Evolutionary conservation across 495 filamentous ascomycete species (phyloP).

Genomic region (Penicillium canescens): DNA sequence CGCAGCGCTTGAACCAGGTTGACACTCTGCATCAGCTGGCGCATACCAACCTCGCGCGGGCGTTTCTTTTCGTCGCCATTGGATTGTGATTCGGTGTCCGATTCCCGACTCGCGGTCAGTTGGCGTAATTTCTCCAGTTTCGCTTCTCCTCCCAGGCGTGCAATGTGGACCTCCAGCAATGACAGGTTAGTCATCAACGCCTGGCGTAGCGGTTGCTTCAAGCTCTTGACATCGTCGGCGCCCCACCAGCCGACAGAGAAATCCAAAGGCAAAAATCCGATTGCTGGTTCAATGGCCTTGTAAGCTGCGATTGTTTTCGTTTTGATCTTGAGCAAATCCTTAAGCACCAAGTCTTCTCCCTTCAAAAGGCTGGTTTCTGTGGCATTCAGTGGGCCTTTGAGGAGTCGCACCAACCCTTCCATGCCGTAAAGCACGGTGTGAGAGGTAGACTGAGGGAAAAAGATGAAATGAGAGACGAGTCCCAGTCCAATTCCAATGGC

Average conservation of each 20-base stretch:
- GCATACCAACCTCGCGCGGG: conserved; percentile 24
- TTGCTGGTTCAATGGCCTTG: conserved; percentile 22
- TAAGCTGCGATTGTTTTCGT: conserved; percentile 17
- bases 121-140: conserved; percentile 23
- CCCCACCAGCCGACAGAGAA: conserved; percentile 32
- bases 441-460: conserved; percentile 45
- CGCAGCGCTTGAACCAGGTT: conserved; percentile 22
- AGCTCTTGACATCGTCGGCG: conserved; percentile 30
- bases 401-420: conserved; percentile 29
- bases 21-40: conserved; percentile 29
- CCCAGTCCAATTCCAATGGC: conserved; percentile 40
- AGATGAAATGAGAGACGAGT: conserved; percentile 35
- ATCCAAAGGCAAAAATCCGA: conserved; percentile 30
- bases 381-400: conserved; percentile 32
- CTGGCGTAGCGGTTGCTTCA: conserved; percentile 28
- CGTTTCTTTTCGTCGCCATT: conserved; percentile 17
- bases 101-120: conserved; percentile 9
- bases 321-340: conserved; percentile 18
- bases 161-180: conserved; percentile 27
- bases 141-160: conserved; percentile 19
- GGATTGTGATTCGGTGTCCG: conserved; percentile 4
- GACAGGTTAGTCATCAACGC: conserved; percentile 17
- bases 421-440: conserved; percentile 34
- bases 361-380: conserved; percentile 18
- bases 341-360: conserved; percentile 11